Evolutionary conservation across 2,329 filamentous ascomycete genomes (phyloP).

Genomic region (Claviceps digitariae): DNA sequence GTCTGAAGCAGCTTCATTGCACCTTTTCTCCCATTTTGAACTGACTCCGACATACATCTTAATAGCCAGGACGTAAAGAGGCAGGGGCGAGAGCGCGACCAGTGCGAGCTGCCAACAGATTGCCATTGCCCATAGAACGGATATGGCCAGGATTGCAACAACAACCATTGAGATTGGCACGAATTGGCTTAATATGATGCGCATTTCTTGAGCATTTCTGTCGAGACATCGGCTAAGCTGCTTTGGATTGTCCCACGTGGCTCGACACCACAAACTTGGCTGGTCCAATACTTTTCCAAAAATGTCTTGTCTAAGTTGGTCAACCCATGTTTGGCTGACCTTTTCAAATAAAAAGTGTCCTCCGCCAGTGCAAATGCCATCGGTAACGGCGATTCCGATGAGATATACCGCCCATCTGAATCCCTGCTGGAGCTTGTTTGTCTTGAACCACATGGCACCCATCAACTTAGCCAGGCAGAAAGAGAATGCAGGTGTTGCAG

Average conservation of each 20-base stretch:
- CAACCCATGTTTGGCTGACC: conserved; percentile 64
- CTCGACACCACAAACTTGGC: conserved; percentile 66
- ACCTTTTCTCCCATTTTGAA: conserved; percentile 57
- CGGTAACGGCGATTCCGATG: conserved; percentile 50
- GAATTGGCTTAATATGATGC: conserved; percentile 68
- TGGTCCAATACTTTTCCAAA: conserved; percentile 60
- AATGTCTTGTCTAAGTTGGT: conserved; percentile 53
- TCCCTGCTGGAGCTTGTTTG: conserved; percentile 34
- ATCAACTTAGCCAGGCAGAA: conserved; percentile 63
- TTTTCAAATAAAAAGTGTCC: conserved; percentile 61
- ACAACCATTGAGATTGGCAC: conserved; percentile 56
- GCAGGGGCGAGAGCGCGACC: conserved; percentile 55
- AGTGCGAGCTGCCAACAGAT: conserved; percentile 72
- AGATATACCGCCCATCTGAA: conserved; percentile 58
- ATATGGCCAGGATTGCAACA: conserved; percentile 51
- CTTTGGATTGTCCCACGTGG: conserved; percentile 47
- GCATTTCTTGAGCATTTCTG: conserved; percentile 74
- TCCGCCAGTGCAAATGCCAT: conserved; percentile 50
- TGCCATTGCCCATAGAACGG: conserved; percentile 58
- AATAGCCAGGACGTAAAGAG: conserved; percentile 53
- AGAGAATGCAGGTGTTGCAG: conserved; percentile 60
- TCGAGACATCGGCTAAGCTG: conserved; percentile 61
- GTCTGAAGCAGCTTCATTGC: conserved; percentile 47
- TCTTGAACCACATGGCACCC: conserved; percentile 48
- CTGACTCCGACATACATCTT: conserved; percentile 52